These are phyloP conservation scores for Dictyophora rubrovolvata DNA, from an alignment of 768 basidiomycete species.

Conservation along the genomic window DNA sequence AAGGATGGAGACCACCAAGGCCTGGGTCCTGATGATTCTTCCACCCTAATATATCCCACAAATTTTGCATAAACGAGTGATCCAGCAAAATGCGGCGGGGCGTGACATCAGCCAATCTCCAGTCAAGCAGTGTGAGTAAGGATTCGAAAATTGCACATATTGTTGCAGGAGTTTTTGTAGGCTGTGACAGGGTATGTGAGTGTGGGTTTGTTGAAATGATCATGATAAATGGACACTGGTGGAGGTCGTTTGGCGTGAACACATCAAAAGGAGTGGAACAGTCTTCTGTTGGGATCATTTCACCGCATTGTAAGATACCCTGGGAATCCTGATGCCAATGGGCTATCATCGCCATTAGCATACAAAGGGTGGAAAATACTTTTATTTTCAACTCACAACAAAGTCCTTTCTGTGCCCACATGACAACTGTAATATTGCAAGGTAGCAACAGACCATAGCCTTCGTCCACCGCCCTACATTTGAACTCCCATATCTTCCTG, in stretches of 20 bases:
- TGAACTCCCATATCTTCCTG: no score
- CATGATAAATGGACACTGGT: slow-evolving; percentile 8
- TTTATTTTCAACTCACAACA: slow-evolving; percentile 16
- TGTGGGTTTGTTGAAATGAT: slow-evolving; percentile 12
- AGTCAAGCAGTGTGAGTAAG: slow-evolving; percentile 13
- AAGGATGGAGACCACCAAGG: slow-evolving; percentile 15
- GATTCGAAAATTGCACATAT: slow-evolving; percentile 6
- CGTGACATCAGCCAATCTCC: slow-evolving; percentile 22
- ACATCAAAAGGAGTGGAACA: slow-evolving; percentile 1
- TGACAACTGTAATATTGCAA: slow-evolving; percentile 12
- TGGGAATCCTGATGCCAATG: slow-evolving; percentile 14
- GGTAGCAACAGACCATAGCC: slow-evolving; percentile 17
- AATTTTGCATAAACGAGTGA: slow-evolving; percentile 15
- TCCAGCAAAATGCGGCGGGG: slow-evolving; percentile 19
- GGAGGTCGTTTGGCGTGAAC: slow-evolving; percentile 10
- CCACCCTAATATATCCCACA: slow-evolving; percentile 15
- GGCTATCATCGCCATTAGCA: no score
- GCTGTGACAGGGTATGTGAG: slow-evolving; percentile 7
- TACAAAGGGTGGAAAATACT: no score
- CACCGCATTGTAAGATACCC: slow-evolving; percentile 13
- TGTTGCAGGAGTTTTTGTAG: no score
- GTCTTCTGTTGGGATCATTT: neutral
- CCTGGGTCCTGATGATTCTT: slow-evolving; percentile 3
- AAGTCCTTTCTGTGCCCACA: slow-evolving; percentile 11
- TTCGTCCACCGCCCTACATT: no score